phyloP scores from a whole-genome alignment of 306 rosid species.

The Sophora flavescens region DNA sequence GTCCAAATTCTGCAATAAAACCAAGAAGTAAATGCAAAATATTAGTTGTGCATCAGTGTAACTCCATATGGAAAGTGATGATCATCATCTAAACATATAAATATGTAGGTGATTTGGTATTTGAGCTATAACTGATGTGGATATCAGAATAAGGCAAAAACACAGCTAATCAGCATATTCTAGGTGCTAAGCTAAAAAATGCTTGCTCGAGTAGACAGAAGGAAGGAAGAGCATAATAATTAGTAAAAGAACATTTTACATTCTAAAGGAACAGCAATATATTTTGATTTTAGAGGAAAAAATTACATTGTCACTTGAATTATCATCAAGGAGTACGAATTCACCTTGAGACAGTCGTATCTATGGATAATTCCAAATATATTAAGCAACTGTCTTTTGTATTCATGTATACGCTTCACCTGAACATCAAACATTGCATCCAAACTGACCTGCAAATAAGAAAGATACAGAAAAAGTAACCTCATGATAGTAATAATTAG shows the following conservation, averaged over 20 bases:
- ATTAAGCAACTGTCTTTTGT: constrained; percentile 84
- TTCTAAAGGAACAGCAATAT: constrained; percentile 5
- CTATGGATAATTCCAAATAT: constrained; percentile 77
- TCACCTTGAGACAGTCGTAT: constrained; percentile 80
- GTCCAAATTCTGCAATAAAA: constrained; percentile 63
- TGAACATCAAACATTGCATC: constrained; percentile 91
- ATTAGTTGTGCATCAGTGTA: constrained; percentile 17
- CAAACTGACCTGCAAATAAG: constrained; percentile 67
- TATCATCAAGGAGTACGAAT: constrained; percentile 25
- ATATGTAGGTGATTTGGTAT: constrained; percentile 12
- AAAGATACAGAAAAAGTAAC: constrained; percentile 42
- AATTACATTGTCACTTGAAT: constrained; percentile 3
- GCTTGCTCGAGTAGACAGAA: constrained; percentile 33
- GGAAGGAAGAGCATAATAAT: constrained; percentile 12
- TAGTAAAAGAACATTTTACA: constrained; percentile 25
- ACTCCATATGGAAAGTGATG: constrained; percentile 29
- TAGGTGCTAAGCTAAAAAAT: constrained; percentile 18
- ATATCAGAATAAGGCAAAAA: not conserved
- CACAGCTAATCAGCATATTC: constrained; percentile 19
- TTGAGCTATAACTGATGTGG: not conserved
- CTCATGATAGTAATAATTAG: constrained; percentile 18
- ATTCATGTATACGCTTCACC: constrained; percentile 82
- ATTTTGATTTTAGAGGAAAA: constrained; percentile 24
- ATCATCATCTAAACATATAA: constrained; percentile 1
- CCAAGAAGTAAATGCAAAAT: constrained; percentile 19